Evolutionary conservation across 345 rosid genomes (phyloP), one percentile per base, ranked within the genome.

Genomic region (Atalantia buxifolia): DNA sequence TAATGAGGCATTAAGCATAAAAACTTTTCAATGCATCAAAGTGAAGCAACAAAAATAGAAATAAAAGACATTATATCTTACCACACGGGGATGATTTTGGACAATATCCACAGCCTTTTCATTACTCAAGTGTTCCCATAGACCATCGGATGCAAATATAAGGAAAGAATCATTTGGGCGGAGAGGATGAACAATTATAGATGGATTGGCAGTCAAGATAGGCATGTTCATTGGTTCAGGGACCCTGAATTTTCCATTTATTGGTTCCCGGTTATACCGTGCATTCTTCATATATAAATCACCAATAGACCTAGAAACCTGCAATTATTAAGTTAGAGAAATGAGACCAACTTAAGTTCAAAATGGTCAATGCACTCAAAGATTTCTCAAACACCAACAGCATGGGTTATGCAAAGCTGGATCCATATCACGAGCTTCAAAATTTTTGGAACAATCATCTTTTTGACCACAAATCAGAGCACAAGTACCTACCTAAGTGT

Each of bases 71-170:
- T 79, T 60, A 79, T 31, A 78, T 82, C 97, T 92, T 95, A 95
- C 98, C 35, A 87, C 82, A 9, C 75, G 93, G 62, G 94, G 94
- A 85, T 89, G 86, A 78, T 81, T 88, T 72, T 93, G 88, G 78
- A 95, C 97, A 77, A 95, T 95, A 72, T 95, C 95, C 76, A 95
- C 99, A 57, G 94, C 98, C 82, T 84, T 90, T 80, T 95, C 92
- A 69, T 93, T 92, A 70, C 88, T 89, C 90, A 92, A 87, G 83
- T 92, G 95, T 81, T 95, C 98, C 98, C 99, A 95, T 38, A 95
- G 93, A 80, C 98, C 98, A 89, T 95, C 96, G 3, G 99, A 95
- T 70, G 99, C 97, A 87, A 95, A 91, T 76, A 95, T 91, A 78
- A 93, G 95, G 89, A 93, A 90, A 48, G 91, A 90, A 87, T 95